A percentile compares a stretch with the other conserved stretches of the same genome.
Evolutionary conservation across 805 yeast species (phyloP).

Genomic region (Candida anglica): DNA sequence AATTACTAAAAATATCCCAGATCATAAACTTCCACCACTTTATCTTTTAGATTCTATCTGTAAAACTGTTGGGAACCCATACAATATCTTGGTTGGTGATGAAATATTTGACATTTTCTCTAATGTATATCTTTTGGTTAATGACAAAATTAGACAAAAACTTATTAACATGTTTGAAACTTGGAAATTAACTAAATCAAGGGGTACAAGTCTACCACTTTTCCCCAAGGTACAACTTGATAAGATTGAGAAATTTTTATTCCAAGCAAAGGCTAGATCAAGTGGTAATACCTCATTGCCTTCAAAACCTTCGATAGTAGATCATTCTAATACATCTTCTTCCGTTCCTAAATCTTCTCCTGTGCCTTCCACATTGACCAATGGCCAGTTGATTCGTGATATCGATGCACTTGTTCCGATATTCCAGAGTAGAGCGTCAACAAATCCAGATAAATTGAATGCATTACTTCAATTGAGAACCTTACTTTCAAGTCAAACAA

Average conservation of each 20-base stretch:
- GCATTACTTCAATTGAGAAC: constrained; percentile 42
- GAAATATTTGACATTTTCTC: constrained; percentile 68
- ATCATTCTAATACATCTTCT: too few relatives aligned
- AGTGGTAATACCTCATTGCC: constrained; percentile 3
- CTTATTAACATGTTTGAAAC: constrained; percentile 77
- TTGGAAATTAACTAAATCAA: constrained; percentile 71
- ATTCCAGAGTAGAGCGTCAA: constrained; percentile 27
- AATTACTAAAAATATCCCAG: constrained; percentile 72
- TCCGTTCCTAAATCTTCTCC: too few relatives aligned
- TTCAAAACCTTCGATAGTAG: constrained; percentile 1
- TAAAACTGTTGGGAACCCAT: constrained; percentile 87
- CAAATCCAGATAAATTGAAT: constrained; percentile 38
- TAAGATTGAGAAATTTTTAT: constrained; percentile 69
- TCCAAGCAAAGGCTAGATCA: constrained; percentile 15
- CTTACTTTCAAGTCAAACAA: constrained; percentile 34
- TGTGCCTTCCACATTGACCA: constrained; percentile 13
- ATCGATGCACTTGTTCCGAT: constrained; percentile 34
- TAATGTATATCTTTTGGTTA: constrained; percentile 73
- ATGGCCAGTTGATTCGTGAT: constrained; percentile 24
- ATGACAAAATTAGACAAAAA: constrained; percentile 69
- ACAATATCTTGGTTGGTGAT: constrained; percentile 71
- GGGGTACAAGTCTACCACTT: constrained; percentile 58
- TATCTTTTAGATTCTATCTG: constrained; percentile 88
- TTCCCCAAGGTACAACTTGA: constrained; percentile 69
- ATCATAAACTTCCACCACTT: constrained; percentile 77